phyloP scores from a whole-genome alignment of 1,139 yeast species.

The Geotrichum restrictum region DNA sequence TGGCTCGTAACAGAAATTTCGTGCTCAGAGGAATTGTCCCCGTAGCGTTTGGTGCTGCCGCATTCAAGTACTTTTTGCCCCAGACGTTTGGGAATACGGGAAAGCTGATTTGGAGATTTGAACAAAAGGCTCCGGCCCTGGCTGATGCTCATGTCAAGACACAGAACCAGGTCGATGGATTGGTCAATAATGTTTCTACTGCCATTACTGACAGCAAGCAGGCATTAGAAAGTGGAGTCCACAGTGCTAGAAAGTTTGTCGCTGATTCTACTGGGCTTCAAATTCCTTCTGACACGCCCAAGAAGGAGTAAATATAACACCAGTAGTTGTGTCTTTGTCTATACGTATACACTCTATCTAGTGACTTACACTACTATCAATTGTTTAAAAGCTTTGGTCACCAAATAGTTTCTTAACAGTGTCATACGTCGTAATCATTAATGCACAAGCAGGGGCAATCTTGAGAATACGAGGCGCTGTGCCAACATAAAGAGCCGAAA shows the following conservation, averaged over 20 bases:
- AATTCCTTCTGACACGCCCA: conserved; percentile 16
- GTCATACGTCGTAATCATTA: conserved; percentile 94
- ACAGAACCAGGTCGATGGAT: conserved; percentile 46
- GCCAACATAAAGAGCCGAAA: conserved; percentile 78
- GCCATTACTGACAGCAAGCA: conserved; percentile 39
- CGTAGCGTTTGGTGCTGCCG: conserved; percentile 57
- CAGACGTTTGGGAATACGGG: conserved; percentile 66
- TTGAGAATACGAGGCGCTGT: conserved; percentile 79
- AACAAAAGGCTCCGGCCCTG: conserved; percentile 61
- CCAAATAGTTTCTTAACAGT: conserved; percentile 63
- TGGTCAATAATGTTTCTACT: conserved; percentile 46
- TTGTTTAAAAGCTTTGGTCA: not conserved
- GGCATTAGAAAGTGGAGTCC: conserved; percentile 43
- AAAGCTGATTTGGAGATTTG: conserved; percentile 60
- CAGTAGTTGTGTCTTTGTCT: not conserved
- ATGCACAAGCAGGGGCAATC: conserved; percentile 96
- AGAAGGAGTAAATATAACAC: conserved; percentile 11
- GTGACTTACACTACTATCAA: not conserved
- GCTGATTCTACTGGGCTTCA: conserved; percentile 57
- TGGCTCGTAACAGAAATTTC: conserved; percentile 68
- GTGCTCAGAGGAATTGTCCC: conserved; percentile 62
- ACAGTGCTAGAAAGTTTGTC: conserved; percentile 47
- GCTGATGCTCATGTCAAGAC: conserved; percentile 61
- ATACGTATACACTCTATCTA: not conserved
- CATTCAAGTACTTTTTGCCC: conserved; percentile 76